These are phyloP conservation scores for Daldinia eschscholtzii DNA, from an alignment of 2,329 filamentous ascomycete genomes.

Conservation along the genomic window DNA sequence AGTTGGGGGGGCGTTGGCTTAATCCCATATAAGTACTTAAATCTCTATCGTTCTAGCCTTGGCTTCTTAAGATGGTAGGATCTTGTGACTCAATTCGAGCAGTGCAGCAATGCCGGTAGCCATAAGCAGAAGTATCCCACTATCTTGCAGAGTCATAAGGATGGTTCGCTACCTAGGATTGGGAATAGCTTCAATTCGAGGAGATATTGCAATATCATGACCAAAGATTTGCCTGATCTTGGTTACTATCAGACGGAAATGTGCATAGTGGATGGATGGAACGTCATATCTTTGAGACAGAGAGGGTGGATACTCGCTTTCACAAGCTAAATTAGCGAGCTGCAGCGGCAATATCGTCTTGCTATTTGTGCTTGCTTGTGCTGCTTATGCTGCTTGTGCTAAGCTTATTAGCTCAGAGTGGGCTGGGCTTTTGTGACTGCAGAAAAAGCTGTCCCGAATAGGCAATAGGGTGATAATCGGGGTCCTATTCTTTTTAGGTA, in stretches of 20 bases:
- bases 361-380: neutral
- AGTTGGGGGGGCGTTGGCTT: constrained; percentile 30
- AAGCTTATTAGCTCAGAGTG: constrained; percentile 12
- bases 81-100: constrained; percentile 35
- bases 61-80: constrained; percentile 18
- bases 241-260: constrained; percentile 37
- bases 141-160: constrained; percentile 10
- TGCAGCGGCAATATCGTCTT: constrained; percentile 10
- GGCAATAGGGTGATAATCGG: constrained; percentile 40
- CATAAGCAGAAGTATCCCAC: constrained; percentile 24
- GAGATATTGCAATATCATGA: constrained; percentile 18
- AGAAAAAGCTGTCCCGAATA: constrained; percentile 43
- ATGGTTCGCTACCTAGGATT: constrained; percentile 24
- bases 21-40: constrained; percentile 12
- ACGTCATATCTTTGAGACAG: constrained; percentile 37
- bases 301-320: constrained; percentile 23
- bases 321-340: constrained; percentile 37
- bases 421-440: constrained; percentile 26
- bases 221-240: constrained; percentile 29
- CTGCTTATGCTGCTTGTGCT: neutral
- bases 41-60: constrained; percentile 22
- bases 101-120: constrained; percentile 4
- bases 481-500: constrained; percentile 29
- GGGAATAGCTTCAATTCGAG: constrained; percentile 40
- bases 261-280: constrained; percentile 36